Conservation (phyloP, 768 basidiomycete species). For the Lentinus tigrinus region DNA sequence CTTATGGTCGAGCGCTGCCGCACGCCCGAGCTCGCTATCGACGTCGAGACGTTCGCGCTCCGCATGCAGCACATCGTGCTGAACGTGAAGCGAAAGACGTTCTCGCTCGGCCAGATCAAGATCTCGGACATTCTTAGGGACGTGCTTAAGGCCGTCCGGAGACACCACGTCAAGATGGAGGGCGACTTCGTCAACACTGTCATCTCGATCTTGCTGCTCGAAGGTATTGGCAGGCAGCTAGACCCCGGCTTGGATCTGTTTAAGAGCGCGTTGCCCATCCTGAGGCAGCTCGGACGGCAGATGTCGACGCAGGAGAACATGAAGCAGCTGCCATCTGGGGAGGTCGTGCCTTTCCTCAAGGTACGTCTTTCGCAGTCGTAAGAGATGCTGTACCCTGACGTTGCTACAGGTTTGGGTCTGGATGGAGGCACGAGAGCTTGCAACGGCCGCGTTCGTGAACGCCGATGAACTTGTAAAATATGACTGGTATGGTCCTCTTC, state of each 20-base stretch:
- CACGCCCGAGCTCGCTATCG: conserved; percentile 84
- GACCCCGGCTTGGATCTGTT: conserved; percentile 93
- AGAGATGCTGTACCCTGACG: conserved; percentile 2
- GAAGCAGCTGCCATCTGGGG: conserved; percentile 60
- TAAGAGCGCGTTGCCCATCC: conserved; percentile 91
- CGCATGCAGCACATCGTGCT: conserved; percentile 97
- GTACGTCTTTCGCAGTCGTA: conserved; percentile 39
- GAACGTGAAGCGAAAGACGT: conserved; percentile 93
- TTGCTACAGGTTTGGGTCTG: conserved; percentile 78
- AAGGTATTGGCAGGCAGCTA: conserved; percentile 93
- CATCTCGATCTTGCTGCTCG: conserved; percentile 87
- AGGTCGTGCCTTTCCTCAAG: conserved; percentile 87
- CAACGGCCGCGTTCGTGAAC: conserved; percentile 72
- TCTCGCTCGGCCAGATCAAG: conserved; percentile 94
- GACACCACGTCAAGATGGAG: conserved; percentile 98
- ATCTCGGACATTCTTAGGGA: conserved; percentile 91
- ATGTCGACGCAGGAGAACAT: conserved; percentile 78
- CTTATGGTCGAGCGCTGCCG: conserved; percentile 96
- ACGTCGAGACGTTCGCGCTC: conserved; percentile 92
- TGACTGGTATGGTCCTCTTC: conserved; percentile 63
- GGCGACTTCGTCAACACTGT: conserved; percentile 99
- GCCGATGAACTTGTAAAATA: conserved; percentile 86
- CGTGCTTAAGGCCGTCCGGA: conserved; percentile 81
- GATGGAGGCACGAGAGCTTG: conserved; percentile 89
- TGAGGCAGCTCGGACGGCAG: conserved; percentile 87